A percentile compares a stretch with the other conserved stretches of the same genome.
Conservation (phyloP, 495 filamentous ascomycete genomes). For the Penicillium psychrofluorescens region DNA sequence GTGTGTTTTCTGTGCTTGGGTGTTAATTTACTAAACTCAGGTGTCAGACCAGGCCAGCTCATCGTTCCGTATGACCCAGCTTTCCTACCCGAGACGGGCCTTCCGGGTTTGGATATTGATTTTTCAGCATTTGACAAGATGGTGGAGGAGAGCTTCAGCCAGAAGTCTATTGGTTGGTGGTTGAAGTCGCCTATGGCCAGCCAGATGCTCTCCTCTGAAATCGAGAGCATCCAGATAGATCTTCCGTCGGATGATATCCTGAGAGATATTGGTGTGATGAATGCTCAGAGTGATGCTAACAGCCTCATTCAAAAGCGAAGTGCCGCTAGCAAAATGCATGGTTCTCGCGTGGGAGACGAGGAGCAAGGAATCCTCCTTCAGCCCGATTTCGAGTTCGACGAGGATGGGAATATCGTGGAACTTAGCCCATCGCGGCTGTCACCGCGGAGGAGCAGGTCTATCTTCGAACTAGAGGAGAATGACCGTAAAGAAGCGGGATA, state of each 20-base stretch:
- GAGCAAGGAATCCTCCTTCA: slow-evolving; percentile 50
- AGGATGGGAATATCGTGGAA: slow-evolving; percentile 51
- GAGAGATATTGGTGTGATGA: slow-evolving; percentile 11
- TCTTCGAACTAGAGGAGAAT: no score
- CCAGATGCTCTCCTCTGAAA: slow-evolving; percentile 20
- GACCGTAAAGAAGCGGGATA: no score
- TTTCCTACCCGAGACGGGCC: slow-evolving; percentile 65
- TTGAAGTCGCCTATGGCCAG: slow-evolving; percentile 22
- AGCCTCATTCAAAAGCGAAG: slow-evolving; percentile 19
- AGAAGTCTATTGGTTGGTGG: slow-evolving; percentile 13
- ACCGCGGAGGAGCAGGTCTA: slow-evolving; percentile 4
- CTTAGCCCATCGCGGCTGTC: slow-evolving; percentile 15
- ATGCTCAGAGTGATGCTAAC: slow-evolving; percentile 10
- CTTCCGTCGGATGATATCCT: slow-evolving; percentile 23
- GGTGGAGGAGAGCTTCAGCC: slow-evolving; percentile 6
- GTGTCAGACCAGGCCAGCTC: slow-evolving; percentile 66
- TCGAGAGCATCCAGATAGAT: slow-evolving; percentile 22
- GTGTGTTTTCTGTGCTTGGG: background rate
- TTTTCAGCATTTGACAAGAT: slow-evolving; percentile 19
- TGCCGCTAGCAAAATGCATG: slow-evolving; percentile 7
- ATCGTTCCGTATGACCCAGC: slow-evolving; percentile 76
- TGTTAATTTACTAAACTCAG: slow-evolving; percentile 3
- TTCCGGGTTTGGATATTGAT: slow-evolving; percentile 53
- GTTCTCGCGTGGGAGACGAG: background rate
- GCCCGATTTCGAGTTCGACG: slow-evolving; percentile 58